phyloP scores from a whole-genome alignment of 805 yeast genomes.

The Yarrowia porcina region DNA sequence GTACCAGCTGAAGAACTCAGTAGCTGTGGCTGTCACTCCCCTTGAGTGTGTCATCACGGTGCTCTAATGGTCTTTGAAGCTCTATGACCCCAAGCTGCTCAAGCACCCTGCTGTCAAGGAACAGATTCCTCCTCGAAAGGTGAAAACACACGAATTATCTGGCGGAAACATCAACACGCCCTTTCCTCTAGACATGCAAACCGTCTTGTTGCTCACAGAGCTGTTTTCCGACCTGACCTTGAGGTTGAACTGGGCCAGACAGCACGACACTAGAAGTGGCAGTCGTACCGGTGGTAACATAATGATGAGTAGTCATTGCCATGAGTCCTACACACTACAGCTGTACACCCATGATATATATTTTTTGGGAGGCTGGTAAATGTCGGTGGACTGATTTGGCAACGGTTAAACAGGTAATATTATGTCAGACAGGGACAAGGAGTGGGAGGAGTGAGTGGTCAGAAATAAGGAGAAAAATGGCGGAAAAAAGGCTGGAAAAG shows the following conservation, averaged over 20 bases:
- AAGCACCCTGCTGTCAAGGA: conserved; percentile 30
- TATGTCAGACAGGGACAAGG: too few relatives aligned
- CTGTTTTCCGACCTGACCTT: background rate
- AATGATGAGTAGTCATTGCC: background rate
- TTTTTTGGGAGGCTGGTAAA: background rate
- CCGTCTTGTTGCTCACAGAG: background rate
- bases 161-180: background rate
- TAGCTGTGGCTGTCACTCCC: conserved; percentile 36
- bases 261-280: background rate
- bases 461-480: too few relatives aligned
- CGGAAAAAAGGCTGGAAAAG: too few relatives aligned
- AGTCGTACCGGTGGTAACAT: background rate
- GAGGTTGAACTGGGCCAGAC: background rate
- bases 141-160: background rate
- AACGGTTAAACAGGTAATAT: background rate
- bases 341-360: background rate
- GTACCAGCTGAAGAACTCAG: conserved; percentile 29
- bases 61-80: conserved; percentile 38
- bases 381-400: background rate
- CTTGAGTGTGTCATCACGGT: conserved; percentile 36
- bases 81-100: conserved; percentile 34
- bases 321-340: background rate
- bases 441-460: too few relatives aligned
- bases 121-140: conserved; percentile 27
- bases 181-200: background rate